Evolutionary conservation across 441 rosid genomes (phyloP).

Genomic region (Theobroma grandiflorum): DNA sequence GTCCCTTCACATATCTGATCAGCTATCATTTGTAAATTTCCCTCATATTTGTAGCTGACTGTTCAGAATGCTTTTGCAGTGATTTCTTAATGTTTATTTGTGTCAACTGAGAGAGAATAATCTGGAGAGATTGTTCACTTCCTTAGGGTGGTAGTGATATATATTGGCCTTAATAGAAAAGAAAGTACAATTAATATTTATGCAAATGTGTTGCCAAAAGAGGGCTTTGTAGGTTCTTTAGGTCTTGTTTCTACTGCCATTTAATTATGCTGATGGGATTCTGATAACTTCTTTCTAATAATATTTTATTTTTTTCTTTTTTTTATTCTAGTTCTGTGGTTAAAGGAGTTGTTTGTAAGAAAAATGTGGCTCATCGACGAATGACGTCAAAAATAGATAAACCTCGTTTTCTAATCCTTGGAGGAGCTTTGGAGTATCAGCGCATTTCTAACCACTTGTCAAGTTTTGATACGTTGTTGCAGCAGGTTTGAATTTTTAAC

Average conservation of each 20-base stretch:
- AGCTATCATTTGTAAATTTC: conserved; percentile 21
- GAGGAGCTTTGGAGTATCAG: conserved; percentile 88
- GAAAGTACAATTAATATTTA: conserved; percentile 20
- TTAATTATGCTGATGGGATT: conserved; percentile 39
- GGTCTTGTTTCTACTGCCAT: conserved; percentile 22
- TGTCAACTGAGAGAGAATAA: conserved; percentile 8
- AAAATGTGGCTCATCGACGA: conserved; percentile 86
- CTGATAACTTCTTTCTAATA: conserved; percentile 29
- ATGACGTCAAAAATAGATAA: conserved; percentile 78
- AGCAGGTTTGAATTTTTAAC: conserved; percentile 61
- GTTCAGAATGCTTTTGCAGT: conserved; percentile 11
- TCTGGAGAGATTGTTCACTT: conserved; percentile 14
- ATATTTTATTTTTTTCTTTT: conserved; percentile 25
- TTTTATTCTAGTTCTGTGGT: conserved; percentile 56
- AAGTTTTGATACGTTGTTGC: conserved; percentile 82
- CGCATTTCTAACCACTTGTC: conserved; percentile 79
- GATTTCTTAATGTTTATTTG: conserved; percentile 19
- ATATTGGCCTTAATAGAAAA: conserved; percentile 10
- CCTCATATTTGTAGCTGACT: not conserved
- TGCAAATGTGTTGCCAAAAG: conserved; percentile 14
- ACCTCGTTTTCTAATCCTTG: conserved; percentile 77
- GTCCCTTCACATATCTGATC: conserved; percentile 24
- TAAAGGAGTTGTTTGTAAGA: conserved; percentile 86
- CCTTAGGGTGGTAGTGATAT: conserved; percentile 18
- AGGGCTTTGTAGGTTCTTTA: not conserved